phyloP scores from a whole-genome alignment of 108 stramenopile genomes.

The Discostella stelligeroides region DNA sequence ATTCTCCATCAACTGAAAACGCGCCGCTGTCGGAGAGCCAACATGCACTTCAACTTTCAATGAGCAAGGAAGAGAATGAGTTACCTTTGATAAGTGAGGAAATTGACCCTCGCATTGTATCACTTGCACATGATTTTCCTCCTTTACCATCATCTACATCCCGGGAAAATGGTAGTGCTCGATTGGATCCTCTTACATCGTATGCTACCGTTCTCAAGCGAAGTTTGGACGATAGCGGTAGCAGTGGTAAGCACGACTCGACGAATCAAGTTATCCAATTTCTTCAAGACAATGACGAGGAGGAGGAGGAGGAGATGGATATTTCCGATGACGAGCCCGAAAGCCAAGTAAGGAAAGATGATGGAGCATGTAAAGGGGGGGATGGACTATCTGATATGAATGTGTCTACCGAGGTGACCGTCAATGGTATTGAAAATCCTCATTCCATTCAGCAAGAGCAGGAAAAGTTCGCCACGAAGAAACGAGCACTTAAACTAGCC shows the following conservation, averaged over 20 bases:
- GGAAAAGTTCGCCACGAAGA: slow-evolving; percentile 22
- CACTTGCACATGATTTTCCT: slow-evolving; percentile 12
- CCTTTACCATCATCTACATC: not conserved
- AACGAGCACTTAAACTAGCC: slow-evolving; percentile 36
- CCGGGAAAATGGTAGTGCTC: no score
- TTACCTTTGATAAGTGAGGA: not conserved
- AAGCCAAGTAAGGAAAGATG: not conserved
- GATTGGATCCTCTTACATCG: slow-evolving; percentile 5
- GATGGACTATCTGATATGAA: slow-evolving; percentile 7
- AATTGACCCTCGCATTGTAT: not conserved
- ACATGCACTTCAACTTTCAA: slow-evolving; percentile 1
- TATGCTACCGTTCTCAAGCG: slow-evolving; percentile 28
- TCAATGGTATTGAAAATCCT: slow-evolving; percentile 4
- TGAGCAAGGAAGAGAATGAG: not conserved
- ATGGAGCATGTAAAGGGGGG: not conserved
- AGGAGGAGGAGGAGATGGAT: slow-evolving; percentile 37
- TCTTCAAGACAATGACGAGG: not conserved
- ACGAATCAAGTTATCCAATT: slow-evolving; percentile 8
- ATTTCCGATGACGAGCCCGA: slow-evolving; percentile 41
- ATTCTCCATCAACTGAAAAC: not conserved
- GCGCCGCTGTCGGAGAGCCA: not conserved
- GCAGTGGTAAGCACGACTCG: not conserved
- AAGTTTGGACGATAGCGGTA: slow-evolving; percentile 14
- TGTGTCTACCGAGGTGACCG: not conserved
- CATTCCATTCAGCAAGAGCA: no score